Evolutionary conservation across 805 yeast genomes (phyloP), one percentile per base, ranked within the genome.

Genomic region (Starmera quercuum): DNA sequence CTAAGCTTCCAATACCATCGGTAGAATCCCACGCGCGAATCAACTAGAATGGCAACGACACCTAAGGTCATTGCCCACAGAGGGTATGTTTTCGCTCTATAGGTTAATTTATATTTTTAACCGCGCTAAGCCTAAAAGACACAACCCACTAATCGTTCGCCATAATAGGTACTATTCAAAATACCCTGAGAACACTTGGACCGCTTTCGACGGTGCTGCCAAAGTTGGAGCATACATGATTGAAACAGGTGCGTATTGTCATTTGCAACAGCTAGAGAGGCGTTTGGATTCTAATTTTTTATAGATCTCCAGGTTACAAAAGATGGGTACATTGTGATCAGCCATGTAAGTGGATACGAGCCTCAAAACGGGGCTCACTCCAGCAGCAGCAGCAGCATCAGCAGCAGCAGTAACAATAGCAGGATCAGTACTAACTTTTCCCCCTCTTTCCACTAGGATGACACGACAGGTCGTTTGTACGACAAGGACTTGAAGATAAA

Each of bases 301-400:
- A n/a, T n/a, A n/a, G n/a, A n/a, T 45, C 53, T 75, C 20, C 81
- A 74, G 45, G 59, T 73, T 39, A 59, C 77, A 1, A 44, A 48
- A 4, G 83, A 75, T 45, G 72, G 72, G n/a, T 59, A 59, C 5
- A 65, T 74, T 3, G 73, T 75, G 14, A 58, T 75, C 31, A 68
- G 69, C 40, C 83, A 75, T 43, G 42, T 37, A 31, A 15, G 35
- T 33, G 3, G 13, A 9, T 4, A 22, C 24, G 10, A 4, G n/a
- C 4, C 4, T 4, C n/a, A 22, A 11, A 22, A n/a, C n/a, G n/a
- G n/a, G n/a, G n/a, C n/a, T n/a, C n/a, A n/a, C n/a, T n/a, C n/a
- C n/a, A n/a, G n/a, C n/a, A n/a, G n/a, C n/a, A n/a, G n/a, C n/a
- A n/a, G n/a, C n/a, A n/a, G n/a, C n/a, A n/a, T n/a, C n/a, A n/a